phyloP scores from a whole-genome alignment of 1,284 basidiomycete genomes.

The Naganishia cerealis region DNA sequence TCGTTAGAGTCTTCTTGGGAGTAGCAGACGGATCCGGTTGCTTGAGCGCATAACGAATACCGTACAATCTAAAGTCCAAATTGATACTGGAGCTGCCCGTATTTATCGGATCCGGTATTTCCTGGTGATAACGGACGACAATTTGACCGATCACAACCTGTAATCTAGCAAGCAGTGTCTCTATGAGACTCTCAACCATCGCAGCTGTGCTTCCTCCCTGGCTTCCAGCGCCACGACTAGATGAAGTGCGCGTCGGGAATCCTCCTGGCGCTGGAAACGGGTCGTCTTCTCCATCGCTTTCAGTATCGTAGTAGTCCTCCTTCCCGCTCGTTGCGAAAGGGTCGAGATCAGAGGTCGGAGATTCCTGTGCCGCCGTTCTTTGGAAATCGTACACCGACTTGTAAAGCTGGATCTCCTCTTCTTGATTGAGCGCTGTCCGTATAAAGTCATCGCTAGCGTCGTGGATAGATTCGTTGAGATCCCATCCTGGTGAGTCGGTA shows the following conservation, averaged over 20 bases:
- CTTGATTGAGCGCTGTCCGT: slow-evolving; percentile 32
- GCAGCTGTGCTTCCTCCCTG: slow-evolving; percentile 1
- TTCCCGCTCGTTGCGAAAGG: slow-evolving; percentile 34
- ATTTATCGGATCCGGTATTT: slow-evolving; percentile 9
- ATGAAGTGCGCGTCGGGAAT: slow-evolving; percentile 30
- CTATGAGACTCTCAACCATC: slow-evolving; percentile 73
- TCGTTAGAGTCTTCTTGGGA: slow-evolving; percentile 28
- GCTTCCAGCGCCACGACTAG: background rate
- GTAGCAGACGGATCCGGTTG: slow-evolving; percentile 36
- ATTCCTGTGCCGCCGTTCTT: slow-evolving; percentile 40
- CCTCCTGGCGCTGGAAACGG: slow-evolving; percentile 29
- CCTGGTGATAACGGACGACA: slow-evolving; percentile 56
- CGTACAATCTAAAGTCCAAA: slow-evolving; percentile 47
- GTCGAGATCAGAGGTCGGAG: background rate
- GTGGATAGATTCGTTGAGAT: slow-evolving; percentile 67
- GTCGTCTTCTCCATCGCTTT: slow-evolving; percentile 28
- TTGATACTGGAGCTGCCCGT: slow-evolving; percentile 31
- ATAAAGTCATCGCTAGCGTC: slow-evolving; percentile 46
- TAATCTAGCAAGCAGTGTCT: slow-evolving; percentile 76
- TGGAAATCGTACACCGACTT: slow-evolving; percentile 53
- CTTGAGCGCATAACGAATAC: slow-evolving; percentile 47
- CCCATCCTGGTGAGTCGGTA: slow-evolving; percentile 72
- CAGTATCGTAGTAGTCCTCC: slow-evolving; percentile 57
- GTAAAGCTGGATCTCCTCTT: slow-evolving; percentile 35
- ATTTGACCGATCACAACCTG: slow-evolving; percentile 72